A percentile compares a stretch with the other conserved stretches of the same genome.
phyloP scores from a whole-genome alignment of 495 filamentous ascomycete species.

The Trichocladium antarcticum region DNA sequence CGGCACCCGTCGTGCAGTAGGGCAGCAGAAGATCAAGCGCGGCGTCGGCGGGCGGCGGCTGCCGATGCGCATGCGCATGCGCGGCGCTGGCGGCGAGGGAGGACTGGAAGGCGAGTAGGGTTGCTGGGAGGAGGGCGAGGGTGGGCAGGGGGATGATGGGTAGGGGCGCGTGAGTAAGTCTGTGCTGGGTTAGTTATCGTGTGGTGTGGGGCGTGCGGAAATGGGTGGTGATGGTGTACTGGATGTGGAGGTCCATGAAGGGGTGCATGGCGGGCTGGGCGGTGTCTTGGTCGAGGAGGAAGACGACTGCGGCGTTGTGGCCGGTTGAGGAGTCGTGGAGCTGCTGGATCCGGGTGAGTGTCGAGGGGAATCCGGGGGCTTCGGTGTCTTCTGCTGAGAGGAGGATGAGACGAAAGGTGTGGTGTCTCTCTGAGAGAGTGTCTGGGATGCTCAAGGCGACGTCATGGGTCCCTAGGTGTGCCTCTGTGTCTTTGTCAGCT shows the following conservation, averaged over 20 bases:
- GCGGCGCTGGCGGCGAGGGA: constrained; percentile 10
- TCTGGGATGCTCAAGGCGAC: constrained; percentile 35
- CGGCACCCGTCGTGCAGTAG: constrained; percentile 35
- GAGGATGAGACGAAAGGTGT: constrained; percentile 40
- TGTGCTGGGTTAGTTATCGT: background rate
- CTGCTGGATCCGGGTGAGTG: constrained; percentile 36
- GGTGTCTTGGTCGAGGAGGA: constrained; percentile 1
- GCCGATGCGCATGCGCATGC: background rate
- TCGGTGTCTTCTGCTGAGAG: constrained; percentile 38
- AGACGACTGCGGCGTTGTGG: background rate
- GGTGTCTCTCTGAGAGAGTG: constrained; percentile 3
- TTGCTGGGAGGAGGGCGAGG: constrained; percentile 15
- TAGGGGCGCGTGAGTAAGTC: background rate
- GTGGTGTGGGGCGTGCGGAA: background rate
- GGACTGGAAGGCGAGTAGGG: constrained; percentile 23
- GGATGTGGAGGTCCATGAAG: constrained; percentile 6
- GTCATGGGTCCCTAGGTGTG: constrained; percentile 42
- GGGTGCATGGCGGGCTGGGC: background rate
- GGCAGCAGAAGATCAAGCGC: constrained; percentile 35
- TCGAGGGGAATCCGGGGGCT: constrained; percentile 8
- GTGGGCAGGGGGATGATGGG: constrained; percentile 30
- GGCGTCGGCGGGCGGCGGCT: constrained; percentile 8
- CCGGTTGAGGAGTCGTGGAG: constrained; percentile 25
- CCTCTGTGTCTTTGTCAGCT: constrained; percentile 30
- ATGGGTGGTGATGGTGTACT: background rate